Percentiles rank a stretch among this genome's conserved stretches.
phyloP scores from a whole-genome alignment of 306 rosid genomes.

The Cucurbita moschata region DNA sequence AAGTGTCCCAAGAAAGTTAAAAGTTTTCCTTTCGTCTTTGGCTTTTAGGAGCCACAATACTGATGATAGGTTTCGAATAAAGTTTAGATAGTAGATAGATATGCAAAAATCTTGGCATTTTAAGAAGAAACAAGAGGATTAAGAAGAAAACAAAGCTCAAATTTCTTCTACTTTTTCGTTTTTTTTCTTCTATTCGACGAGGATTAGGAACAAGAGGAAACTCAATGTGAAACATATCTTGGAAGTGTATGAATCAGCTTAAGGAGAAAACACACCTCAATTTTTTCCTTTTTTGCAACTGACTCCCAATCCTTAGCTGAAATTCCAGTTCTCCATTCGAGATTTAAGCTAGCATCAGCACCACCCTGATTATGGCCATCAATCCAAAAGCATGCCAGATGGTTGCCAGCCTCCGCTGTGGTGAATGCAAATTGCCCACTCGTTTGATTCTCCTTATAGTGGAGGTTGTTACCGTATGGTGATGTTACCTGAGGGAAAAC shows the following conservation, averaged over 20 bases:
- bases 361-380: slow-evolving; percentile 31
- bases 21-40: neutral
- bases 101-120: too few relatives aligned
- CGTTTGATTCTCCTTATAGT: slow-evolving; percentile 50
- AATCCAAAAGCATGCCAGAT: slow-evolving; percentile 74
- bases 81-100: neutral
- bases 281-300: slow-evolving; percentile 86
- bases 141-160: too few relatives aligned
- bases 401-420: slow-evolving; percentile 78
- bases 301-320: slow-evolving; percentile 98
- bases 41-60: neutral
- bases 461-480: slow-evolving; percentile 73
- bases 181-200: neutral
- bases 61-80: neutral
- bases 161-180: too few relatives aligned
- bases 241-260: neutral
- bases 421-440: slow-evolving; percentile 82
- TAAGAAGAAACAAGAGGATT: too few relatives aligned
- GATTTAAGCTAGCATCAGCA: slow-evolving; percentile 24
- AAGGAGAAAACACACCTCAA: slow-evolving; percentile 44
- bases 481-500: slow-evolving; percentile 56
- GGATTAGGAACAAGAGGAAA: neutral
- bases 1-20: neutral
- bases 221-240: neutral
- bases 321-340: slow-evolving; percentile 91